These are phyloP conservation scores for Aspergillus panamensis DNA, from an alignment of 495 filamentous ascomycete genomes.

Conservation along the genomic window DNA sequence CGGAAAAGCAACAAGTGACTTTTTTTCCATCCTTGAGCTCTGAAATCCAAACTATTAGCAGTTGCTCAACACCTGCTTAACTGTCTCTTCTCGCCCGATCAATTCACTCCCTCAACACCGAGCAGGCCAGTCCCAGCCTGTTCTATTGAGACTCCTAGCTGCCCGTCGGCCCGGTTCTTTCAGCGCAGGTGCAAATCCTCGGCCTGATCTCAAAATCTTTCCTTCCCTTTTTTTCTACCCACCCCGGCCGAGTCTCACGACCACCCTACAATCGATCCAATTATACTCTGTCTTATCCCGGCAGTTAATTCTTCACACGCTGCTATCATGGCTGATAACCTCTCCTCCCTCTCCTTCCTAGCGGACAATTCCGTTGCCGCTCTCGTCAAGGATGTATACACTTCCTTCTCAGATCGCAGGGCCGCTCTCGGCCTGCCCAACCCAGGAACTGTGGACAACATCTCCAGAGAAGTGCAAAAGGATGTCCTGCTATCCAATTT, in stretches of 20 bases:
- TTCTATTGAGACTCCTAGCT: constrained; percentile 12
- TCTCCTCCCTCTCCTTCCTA: constrained; percentile 62
- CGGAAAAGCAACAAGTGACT: constrained; percentile 32
- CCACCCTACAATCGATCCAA: constrained; percentile 9
- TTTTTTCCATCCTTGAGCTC: constrained; percentile 26
- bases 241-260: constrained; percentile 11
- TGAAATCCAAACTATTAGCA: constrained; percentile 8
- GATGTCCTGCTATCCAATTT: constrained; percentile 93
- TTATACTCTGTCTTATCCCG: neutral
- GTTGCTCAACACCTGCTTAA: constrained; percentile 4
- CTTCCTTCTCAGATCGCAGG: constrained; percentile 78
- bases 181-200: constrained; percentile 20
- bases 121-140: constrained; percentile 23
- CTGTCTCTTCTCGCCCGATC: constrained; percentile 10
- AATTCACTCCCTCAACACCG: neutral
- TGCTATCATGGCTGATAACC: constrained; percentile 39
- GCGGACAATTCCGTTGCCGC: constrained; percentile 67
- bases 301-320: constrained; percentile 10
- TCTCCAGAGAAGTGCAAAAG: constrained; percentile 87
- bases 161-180: constrained; percentile 21
- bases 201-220: constrained; percentile 37
- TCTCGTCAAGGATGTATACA: constrained; percentile 72
- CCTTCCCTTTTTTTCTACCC: constrained; percentile 20
- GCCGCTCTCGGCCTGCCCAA: constrained; percentile 83
- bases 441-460: constrained; percentile 87